phyloP scores from a whole-genome alignment of 164 flowering plant genomes.

The Chimonanthus salicifolius region DNA sequence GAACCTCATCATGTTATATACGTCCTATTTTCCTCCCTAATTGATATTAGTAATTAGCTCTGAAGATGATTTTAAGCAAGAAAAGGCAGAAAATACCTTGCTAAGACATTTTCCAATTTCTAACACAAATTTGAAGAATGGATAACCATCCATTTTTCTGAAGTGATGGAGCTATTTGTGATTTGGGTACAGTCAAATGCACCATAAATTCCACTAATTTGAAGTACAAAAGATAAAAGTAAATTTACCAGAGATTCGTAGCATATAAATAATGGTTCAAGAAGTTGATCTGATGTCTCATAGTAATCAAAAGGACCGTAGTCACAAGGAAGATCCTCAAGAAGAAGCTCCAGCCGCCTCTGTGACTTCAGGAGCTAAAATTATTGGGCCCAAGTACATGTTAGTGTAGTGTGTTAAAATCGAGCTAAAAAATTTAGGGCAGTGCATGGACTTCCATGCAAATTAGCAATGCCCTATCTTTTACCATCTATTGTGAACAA shows the following conservation, averaged over 20 bases:
- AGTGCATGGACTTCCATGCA: neutral
- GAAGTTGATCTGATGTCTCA: slow-evolving; percentile 71
- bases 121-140: neutral
- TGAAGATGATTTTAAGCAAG: no score
- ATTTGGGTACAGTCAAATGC: neutral
- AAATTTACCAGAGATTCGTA: slow-evolving; percentile 75
- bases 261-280: slow-evolving; percentile 80
- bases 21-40: neutral
- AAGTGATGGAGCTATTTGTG: no score
- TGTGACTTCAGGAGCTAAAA: slow-evolving; percentile 68
- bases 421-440: no score
- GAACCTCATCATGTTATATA: neutral
- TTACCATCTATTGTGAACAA: neutral
- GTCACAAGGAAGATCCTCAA: slow-evolving; percentile 89
- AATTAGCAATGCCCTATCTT: neutral
- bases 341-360: slow-evolving; percentile 71
- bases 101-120: neutral
- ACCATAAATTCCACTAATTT: neutral
- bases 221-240: neutral
- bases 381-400: neutral
- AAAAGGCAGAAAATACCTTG: neutral
- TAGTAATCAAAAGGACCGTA: slow-evolving; percentile 66
- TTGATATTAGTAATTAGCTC: neutral
- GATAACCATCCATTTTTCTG: neutral
- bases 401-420: neutral